A percentile compares a stretch with the other conserved stretches of the same genome.
Evolutionary conservation across 495 filamentous ascomycete species (phyloP).

Genomic region (Ascobolus immersus): DNA sequence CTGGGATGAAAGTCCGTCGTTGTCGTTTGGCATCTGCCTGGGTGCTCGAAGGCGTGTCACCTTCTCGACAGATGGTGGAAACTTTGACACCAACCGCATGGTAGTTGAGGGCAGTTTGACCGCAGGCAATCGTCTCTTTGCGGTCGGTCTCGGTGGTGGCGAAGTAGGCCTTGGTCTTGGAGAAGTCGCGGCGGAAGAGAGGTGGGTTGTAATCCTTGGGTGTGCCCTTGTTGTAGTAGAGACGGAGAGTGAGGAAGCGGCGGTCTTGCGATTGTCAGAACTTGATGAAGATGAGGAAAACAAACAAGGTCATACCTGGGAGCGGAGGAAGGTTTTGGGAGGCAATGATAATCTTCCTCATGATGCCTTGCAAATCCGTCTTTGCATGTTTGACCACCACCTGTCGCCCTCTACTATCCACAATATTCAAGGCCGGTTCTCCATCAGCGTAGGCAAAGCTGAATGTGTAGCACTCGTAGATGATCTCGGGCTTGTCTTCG

Average conservation of each 20-base stretch:
- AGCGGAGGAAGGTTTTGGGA: slow-evolving; percentile 14
- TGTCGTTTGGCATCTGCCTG: no score
- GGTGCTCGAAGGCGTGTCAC: no score
- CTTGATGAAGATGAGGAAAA: neutral
- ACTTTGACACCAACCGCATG: no score
- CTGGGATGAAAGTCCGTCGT: no score
- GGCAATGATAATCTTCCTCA: slow-evolving; percentile 13
- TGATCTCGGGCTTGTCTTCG: slow-evolving; percentile 11
- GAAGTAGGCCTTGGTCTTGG: no score
- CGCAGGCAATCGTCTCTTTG: no score
- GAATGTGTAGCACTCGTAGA: slow-evolving; percentile 15
- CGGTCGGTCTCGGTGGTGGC: no score
- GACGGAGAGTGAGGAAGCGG: slow-evolving; percentile 13
- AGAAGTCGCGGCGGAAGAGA: no score
- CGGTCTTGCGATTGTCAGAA: slow-evolving; percentile 5
- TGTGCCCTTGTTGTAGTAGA: slow-evolving; percentile 13
- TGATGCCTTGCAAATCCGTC: slow-evolving; percentile 13
- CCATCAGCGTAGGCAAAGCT: slow-evolving; percentile 12
- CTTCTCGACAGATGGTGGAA: no score
- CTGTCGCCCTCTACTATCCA: slow-evolving; percentile 8
- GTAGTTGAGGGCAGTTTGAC: no score
- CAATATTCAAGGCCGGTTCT: slow-evolving; percentile 9
- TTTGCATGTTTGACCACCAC: slow-evolving; percentile 12
- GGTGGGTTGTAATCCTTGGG: slow-evolving; percentile 13
- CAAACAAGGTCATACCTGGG: slow-evolving; percentile 8